Conservation (phyloP, 345 rosid genomes). For the Eutrema yunnanense region DNA sequence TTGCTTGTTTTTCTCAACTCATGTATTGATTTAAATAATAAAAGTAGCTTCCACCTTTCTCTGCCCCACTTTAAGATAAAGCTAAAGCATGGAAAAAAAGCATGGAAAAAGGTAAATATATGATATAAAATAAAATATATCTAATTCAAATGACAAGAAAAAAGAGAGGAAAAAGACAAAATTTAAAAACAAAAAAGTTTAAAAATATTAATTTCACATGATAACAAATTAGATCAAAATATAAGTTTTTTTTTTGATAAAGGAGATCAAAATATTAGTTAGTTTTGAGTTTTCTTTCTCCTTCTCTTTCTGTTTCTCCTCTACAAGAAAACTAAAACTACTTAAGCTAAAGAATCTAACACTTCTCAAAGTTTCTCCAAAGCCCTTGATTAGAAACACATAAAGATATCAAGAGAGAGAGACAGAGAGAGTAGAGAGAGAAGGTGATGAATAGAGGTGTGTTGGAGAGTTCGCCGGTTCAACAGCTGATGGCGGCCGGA, state of each 20-base stretch:
- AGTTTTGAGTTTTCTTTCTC: slow-evolving; percentile 17
- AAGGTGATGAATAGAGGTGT: slow-evolving; percentile 63
- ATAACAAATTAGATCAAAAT: slow-evolving; percentile 21
- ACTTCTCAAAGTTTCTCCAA: slow-evolving; percentile 50
- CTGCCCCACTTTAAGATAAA: slow-evolving; percentile 86
- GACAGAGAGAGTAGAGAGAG: slow-evolving; percentile 14
- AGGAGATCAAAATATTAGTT: slow-evolving; percentile 19
- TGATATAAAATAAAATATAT: slow-evolving; percentile 33
- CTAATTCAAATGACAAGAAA: slow-evolving; percentile 25
- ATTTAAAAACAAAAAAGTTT: slow-evolving; percentile 6
- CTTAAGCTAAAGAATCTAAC: slow-evolving; percentile 37
- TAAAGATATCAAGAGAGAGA: slow-evolving; percentile 13
- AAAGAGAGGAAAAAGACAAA: slow-evolving; percentile 34
- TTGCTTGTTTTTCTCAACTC: slow-evolving; percentile 20
- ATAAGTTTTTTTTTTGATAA: not conserved
- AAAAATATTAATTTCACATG: slow-evolving; percentile 17
- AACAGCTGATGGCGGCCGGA: slow-evolving; percentile 73
- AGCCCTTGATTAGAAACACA: slow-evolving; percentile 40
- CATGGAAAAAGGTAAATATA: slow-evolving; percentile 41
- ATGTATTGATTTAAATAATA: slow-evolving; percentile 28
- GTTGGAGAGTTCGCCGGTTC: slow-evolving; percentile 74
- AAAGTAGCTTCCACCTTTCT: slow-evolving; percentile 54
- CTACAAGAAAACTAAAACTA: slow-evolving; percentile 29
- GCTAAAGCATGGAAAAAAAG: slow-evolving; percentile 57
- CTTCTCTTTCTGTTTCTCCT: slow-evolving; percentile 7